Evolutionary conservation across 345 rosid genomes (phyloP).

Genomic region (Xanthoceras sorbifolium): DNA sequence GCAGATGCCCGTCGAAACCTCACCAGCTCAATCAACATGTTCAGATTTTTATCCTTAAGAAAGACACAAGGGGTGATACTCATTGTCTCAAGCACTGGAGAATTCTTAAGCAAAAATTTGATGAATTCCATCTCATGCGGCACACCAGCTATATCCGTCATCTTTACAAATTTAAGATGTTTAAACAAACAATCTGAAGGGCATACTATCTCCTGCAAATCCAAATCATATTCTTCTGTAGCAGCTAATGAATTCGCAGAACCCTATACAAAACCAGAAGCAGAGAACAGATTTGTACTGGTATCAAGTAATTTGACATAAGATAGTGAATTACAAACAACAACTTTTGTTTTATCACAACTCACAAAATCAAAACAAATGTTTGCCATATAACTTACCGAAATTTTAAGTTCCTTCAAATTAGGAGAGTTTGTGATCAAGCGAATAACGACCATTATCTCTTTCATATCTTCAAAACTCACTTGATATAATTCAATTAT

Average conservation of each 20-base stretch:
- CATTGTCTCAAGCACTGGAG: conserved; percentile 64
- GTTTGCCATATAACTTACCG: conserved; percentile 56
- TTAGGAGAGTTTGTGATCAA: conserved; percentile 83
- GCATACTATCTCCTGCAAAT: conserved; percentile 58
- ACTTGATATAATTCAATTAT: conserved; percentile 77
- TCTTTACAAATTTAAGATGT: conserved; percentile 60
- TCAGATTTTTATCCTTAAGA: conserved; percentile 52
- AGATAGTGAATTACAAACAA: not conserved
- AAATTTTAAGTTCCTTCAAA: conserved; percentile 69
- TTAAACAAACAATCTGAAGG: conserved; percentile 51
- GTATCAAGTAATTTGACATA: not conserved
- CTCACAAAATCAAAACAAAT: conserved; percentile 8
- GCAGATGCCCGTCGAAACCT: conserved; percentile 78
- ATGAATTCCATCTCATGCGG: conserved; percentile 82
- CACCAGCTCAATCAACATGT: conserved; percentile 68
- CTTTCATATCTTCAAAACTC: conserved; percentile 84
- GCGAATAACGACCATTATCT: conserved; percentile 77
- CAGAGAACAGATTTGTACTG: not conserved
- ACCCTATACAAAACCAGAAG: conserved; percentile 42
- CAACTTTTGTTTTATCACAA: not conserved
- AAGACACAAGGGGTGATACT: conserved; percentile 56
- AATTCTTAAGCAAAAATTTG: conserved; percentile 69
- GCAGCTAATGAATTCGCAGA: conserved; percentile 55
- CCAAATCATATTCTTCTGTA: conserved; percentile 55
- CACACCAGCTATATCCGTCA: conserved; percentile 70